Evolutionary conservation across 129 eudicot genomes (phyloP).

Genomic region (Flaveria trinervia): DNA sequence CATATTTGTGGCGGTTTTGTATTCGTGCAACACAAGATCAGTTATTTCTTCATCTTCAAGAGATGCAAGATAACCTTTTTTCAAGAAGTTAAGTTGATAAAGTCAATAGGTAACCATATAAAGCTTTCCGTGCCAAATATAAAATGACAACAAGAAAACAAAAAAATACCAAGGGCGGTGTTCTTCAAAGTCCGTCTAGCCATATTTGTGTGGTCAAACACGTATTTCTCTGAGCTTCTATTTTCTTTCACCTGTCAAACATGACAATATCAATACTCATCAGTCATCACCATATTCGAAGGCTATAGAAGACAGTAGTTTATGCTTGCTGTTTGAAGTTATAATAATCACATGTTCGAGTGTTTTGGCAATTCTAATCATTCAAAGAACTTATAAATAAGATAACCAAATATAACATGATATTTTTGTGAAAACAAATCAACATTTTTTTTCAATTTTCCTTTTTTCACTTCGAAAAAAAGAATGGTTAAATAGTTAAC

Average conservation of each 20-base stretch:
- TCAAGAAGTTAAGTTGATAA: constrained; percentile 14
- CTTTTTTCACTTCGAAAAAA: neutral
- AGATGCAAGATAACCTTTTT: constrained; percentile 76
- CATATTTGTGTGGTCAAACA: constrained; percentile 67
- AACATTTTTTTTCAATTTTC: no score
- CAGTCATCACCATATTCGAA: neutral
- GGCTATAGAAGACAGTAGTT: neutral
- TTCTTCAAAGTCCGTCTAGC: constrained; percentile 94
- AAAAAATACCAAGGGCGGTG: constrained; percentile 62
- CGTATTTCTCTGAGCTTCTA: constrained; percentile 59
- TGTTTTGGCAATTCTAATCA: no score
- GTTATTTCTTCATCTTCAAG: constrained; percentile 66
- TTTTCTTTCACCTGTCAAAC: constrained; percentile 69
- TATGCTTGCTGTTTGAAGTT: no score
- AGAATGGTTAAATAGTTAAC: neutral
- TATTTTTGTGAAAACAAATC: no score
- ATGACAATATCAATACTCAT: constrained; percentile 5
- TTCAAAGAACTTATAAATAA: no score
- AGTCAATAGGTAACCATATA: neutral
- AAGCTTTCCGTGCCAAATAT: neutral
- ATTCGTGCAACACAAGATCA: constrained; percentile 79
- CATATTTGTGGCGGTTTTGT: constrained; percentile 82
- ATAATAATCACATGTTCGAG: no score
- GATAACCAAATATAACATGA: no score
- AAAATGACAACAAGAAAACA: neutral